phyloP scores from a whole-genome alignment of 192 early-diverging fungal genomes.

The Diversispora eburnea region DNA sequence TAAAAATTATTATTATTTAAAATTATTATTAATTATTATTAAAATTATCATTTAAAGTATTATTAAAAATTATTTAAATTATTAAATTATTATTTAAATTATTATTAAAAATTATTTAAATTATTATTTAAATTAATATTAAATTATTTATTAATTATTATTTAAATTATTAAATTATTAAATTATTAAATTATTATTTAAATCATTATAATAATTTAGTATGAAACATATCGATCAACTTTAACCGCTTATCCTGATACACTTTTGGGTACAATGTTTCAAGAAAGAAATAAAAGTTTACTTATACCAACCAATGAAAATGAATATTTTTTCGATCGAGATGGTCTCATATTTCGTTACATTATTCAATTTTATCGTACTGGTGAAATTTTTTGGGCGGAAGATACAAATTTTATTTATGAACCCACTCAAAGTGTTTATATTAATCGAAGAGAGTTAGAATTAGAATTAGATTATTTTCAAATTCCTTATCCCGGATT shows the following conservation, averaged over 20 bases:
- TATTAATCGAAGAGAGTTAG: background rate
- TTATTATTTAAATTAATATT: background rate
- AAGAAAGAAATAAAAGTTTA: background rate
- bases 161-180: no score
- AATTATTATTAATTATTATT: background rate
- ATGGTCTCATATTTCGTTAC: background rate
- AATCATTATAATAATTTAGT: background rate
- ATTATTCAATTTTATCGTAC: background rate
- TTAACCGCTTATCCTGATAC: background rate
- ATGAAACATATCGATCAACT: background rate
- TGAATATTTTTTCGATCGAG: constrained; percentile 11
- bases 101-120: no score
- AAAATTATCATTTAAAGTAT: background rate
- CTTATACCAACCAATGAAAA: background rate
- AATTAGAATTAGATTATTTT: background rate
- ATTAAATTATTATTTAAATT: background rate
- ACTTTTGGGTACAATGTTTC: background rate
- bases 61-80: background rate
- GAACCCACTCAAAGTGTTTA: background rate
- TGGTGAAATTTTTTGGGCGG: background rate
- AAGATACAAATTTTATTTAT: background rate
- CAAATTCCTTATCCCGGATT: background rate
- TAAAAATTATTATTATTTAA: background rate
- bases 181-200: no score
- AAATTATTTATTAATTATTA: no score